Percentiles rank a stretch among this genome's conserved stretches.
Conservation (phyloP, 768 basidiomycete genomes). For the Amylocystis lapponica region DNA sequence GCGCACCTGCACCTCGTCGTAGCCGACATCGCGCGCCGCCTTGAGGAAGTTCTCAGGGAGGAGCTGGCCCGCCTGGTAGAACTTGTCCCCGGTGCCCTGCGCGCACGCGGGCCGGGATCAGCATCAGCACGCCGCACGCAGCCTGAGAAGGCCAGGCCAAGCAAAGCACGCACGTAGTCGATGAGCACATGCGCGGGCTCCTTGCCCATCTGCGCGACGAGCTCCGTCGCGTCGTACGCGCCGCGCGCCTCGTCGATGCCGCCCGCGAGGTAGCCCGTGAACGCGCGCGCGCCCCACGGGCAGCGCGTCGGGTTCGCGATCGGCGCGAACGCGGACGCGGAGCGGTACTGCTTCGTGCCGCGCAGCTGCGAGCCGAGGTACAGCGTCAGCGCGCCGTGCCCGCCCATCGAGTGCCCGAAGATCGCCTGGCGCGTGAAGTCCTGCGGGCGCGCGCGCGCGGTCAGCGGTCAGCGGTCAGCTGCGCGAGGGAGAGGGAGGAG, state of each 20-base stretch:
- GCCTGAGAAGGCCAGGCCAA: neutral
- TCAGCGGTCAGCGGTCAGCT: neutral
- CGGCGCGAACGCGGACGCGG: conserved; percentile 85
- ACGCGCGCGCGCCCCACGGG: conserved; percentile 92
- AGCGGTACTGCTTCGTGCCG: conserved; percentile 61
- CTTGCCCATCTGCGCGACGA: conserved; percentile 53
- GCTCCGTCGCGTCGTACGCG: conserved; percentile 79
- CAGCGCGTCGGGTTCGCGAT: conserved; percentile 81
- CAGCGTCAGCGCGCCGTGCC: conserved; percentile 88
- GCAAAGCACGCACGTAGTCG: conserved; percentile 61
- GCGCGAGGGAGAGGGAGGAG: neutral
- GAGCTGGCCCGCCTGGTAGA: conserved; percentile 81
- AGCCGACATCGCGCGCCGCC: conserved; percentile 68
- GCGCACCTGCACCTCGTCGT: conserved; percentile 68
- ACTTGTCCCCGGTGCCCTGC: conserved; percentile 80
- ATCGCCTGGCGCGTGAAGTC: conserved; percentile 82
- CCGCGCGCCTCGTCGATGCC: conserved; percentile 70
- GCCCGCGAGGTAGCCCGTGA: conserved; percentile 75
- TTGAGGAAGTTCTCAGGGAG: conserved; percentile 85
- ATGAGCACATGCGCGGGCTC: conserved; percentile 74
- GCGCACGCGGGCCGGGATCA: neutral
- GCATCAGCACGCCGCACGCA: neutral
- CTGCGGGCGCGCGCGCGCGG: conserved; percentile 35
- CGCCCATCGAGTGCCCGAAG: conserved; percentile 97
- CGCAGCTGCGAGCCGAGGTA: conserved; percentile 64